Percentiles rank a stretch among this genome's conserved stretches.
phyloP scores from a whole-genome alignment of 305 asterid genomes.

The Fraxinus albicans region DNA sequence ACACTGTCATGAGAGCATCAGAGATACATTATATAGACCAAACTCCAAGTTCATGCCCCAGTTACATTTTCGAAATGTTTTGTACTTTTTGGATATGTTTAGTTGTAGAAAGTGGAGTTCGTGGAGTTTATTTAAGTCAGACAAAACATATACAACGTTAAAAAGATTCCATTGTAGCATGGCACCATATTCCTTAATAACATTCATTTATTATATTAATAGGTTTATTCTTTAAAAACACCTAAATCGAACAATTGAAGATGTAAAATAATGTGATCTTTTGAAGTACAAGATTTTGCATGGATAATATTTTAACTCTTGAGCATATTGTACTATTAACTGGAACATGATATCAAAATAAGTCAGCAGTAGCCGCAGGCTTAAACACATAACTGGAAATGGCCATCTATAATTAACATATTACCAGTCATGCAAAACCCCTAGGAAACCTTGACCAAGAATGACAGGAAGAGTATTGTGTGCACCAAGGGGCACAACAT shows the following conservation, averaged over 20 bases:
- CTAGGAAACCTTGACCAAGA: constrained; percentile 79
- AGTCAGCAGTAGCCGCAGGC: not conserved
- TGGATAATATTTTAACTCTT: not conserved
- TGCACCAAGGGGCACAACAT: constrained; percentile 76
- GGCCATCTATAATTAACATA: constrained; percentile 6
- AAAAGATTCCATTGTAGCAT: not conserved
- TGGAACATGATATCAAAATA: not conserved
- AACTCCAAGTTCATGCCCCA: not conserved
- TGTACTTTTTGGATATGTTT: not conserved
- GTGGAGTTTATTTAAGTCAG: not conserved
- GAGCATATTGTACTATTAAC: not conserved
- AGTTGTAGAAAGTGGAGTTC: not conserved
- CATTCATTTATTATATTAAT: not conserved
- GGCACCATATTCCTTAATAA: not conserved
- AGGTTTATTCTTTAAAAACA: not conserved
- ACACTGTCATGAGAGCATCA: not conserved
- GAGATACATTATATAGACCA: not conserved
- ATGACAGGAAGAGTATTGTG: constrained; percentile 75
- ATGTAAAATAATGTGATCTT: not conserved
- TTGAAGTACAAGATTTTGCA: not conserved
- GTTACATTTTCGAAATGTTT: not conserved
- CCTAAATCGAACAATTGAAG: not conserved
- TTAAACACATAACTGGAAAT: not conserved
- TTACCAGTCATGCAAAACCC: constrained; percentile 85
- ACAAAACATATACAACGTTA: not conserved